Conservation (phyloP, 768 basidiomycete genomes). For the Mycena haematopus region DNA sequence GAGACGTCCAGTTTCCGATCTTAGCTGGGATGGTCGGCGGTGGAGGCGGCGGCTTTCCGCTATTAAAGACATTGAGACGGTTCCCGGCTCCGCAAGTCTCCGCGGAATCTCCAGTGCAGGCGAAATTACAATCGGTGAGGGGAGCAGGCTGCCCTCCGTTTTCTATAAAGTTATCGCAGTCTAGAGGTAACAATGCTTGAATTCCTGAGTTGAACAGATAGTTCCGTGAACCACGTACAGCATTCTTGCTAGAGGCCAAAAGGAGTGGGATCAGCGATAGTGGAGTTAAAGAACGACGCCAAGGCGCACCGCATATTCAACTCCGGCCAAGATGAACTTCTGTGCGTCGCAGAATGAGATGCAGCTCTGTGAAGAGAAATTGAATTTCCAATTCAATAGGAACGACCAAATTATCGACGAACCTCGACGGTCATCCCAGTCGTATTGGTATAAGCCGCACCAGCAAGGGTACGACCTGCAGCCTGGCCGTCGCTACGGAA, state of each 20-base stretch:
- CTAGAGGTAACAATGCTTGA: constrained; percentile 38
- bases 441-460: constrained; percentile 51
- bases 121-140: constrained; percentile 50
- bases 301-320: constrained; percentile 57
- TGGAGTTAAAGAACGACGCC: constrained; percentile 6
- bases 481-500: constrained; percentile 50
- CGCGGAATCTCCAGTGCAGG: constrained; percentile 49
- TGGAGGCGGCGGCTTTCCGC: constrained; percentile 60
- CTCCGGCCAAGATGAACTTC: constrained; percentile 68
- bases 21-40: constrained; percentile 58
- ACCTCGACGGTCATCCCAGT: constrained; percentile 66
- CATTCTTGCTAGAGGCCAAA: constrained; percentile 49
- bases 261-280: constrained; percentile 20
- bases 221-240: constrained; percentile 47
- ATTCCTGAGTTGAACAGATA: constrained; percentile 2
- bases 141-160: constrained; percentile 54
- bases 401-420: not conserved
- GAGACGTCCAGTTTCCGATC: constrained; percentile 69
- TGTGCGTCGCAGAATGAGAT: constrained; percentile 53
- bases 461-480: constrained; percentile 56
- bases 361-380: constrained; percentile 36
- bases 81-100: constrained; percentile 55
- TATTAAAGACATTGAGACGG: constrained; percentile 59
- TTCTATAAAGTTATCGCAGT: constrained; percentile 65
- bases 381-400: constrained; percentile 3